These are phyloP conservation scores for Hymenoscyphus fraxineus DNA, from an alignment of 2,329 filamentous ascomycete species.

Conservation along the genomic window DNA sequence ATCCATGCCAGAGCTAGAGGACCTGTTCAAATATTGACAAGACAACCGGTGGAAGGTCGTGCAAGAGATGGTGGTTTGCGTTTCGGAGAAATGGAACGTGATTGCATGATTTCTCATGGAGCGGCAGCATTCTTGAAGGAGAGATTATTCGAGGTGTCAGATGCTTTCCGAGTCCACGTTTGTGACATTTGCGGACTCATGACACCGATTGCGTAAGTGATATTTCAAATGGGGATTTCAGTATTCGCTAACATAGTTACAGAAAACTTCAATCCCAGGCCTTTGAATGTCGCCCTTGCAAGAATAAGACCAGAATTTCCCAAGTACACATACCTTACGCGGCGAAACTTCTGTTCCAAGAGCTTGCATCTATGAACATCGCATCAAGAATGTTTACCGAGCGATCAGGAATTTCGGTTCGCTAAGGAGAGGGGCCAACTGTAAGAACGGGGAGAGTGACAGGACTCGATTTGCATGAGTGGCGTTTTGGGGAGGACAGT, in stretches of 20 bases:
- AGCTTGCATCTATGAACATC: conserved; percentile 97
- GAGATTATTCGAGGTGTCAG: conserved; percentile 92
- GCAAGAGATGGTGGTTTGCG: conserved; percentile 95
- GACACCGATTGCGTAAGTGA: conserved; percentile 95
- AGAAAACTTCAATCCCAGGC: conserved; percentile 93
- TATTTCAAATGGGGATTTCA: conserved; percentile 4
- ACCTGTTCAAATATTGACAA: conserved; percentile 92
- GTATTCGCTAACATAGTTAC: conserved; percentile 36
- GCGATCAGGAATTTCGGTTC: conserved; percentile 69
- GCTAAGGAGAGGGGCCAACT: conserved; percentile 40
- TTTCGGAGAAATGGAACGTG: conserved; percentile 99
- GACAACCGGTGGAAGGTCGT: conserved; percentile 97
- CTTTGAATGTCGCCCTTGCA: conserved; percentile 95
- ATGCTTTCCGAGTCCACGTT: conserved; percentile 96
- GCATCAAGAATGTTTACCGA: conserved; percentile 95
- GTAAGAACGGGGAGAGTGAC: conserved; percentile 16
- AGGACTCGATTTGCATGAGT: conserved; percentile 28
- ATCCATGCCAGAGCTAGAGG: conserved; percentile 98
- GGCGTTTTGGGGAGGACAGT: conserved; percentile 30
- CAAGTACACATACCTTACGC: conserved; percentile 98
- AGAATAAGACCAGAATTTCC: conserved; percentile 98
- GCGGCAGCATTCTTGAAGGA: conserved; percentile 97
- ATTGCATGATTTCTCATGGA: conserved; percentile 99
- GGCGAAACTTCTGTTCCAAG: conserved; percentile 96
- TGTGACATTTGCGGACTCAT: conserved; percentile 98